phyloP scores from a whole-genome alignment of 2,329 filamentous ascomycete genomes.

The Fusarium continuum region DNA sequence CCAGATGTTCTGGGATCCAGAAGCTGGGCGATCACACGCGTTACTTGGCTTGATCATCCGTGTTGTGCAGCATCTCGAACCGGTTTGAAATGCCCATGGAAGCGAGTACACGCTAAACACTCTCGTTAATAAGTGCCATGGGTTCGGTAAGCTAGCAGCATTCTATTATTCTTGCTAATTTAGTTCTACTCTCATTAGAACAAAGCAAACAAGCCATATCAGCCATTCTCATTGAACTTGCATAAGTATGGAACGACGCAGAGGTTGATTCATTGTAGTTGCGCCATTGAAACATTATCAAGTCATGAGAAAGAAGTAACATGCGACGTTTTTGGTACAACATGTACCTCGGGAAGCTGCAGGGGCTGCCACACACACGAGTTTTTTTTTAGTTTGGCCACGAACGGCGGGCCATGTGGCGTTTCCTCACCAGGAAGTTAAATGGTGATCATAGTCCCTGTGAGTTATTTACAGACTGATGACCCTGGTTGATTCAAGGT shows the following conservation, averaged over 20 bases:
- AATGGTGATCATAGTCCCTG: conserved; percentile 17
- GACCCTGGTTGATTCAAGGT: not conserved
- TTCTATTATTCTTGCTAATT: not conserved
- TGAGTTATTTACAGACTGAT: conserved; percentile 29
- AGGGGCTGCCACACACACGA: conserved; percentile 36
- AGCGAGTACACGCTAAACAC: conserved; percentile 1
- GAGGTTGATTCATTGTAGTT: conserved; percentile 28
- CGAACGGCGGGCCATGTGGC: conserved; percentile 40
- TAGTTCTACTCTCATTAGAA: not conserved
- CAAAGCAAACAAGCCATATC: not conserved
- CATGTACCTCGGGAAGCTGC: conserved; percentile 28
- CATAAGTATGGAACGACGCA: conserved; percentile 12
- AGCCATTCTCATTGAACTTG: conserved; percentile 1
- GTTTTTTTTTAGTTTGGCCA: conserved; percentile 26
- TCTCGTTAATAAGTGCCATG: conserved; percentile 8
- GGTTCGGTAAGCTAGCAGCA: conserved; percentile 21
- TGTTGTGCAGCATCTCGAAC: conserved; percentile 10
- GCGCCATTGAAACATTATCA: conserved; percentile 18
- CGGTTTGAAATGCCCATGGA: not conserved
- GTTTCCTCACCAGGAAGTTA: conserved; percentile 29
- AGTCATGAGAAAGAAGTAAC: conserved; percentile 32
- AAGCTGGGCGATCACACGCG: not conserved
- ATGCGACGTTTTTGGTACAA: conserved; percentile 23
- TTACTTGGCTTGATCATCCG: not conserved
- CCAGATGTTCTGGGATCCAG: not conserved